Evolutionary conservation across 495 filamentous ascomycete species (phyloP).

Genomic region (Lepraria neglecta): DNA sequence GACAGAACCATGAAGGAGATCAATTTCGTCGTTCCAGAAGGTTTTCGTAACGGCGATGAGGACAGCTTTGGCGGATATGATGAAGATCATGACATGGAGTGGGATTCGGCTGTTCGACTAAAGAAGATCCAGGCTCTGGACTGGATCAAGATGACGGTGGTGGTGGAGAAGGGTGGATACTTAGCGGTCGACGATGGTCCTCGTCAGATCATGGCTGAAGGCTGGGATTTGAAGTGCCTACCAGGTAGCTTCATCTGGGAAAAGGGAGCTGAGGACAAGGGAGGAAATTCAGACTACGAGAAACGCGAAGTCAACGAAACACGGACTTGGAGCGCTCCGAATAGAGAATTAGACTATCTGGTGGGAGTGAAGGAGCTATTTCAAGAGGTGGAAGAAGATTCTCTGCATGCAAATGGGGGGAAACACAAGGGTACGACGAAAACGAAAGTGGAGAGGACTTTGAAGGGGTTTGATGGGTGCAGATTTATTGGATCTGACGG

Average conservation of each 20-base stretch:
- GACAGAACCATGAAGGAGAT: conserved; percentile 23
- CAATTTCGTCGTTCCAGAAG: conserved; percentile 25
- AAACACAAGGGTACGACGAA: conserved; percentile 10
- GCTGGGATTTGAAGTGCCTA: conserved; percentile 24
- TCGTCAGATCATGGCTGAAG: conserved; percentile 23
- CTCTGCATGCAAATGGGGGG: conserved; percentile 23
- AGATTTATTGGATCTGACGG: conserved; percentile 24
- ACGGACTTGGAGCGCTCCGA: conserved; percentile 20
- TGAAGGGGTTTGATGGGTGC: conserved; percentile 22
- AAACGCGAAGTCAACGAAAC: conserved; percentile 23
- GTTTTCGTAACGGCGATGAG: conserved; percentile 26
- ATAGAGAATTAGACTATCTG: conserved; percentile 15
- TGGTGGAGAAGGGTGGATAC: conserved; percentile 24
- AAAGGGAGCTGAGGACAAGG: conserved; percentile 23
- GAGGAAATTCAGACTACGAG: conserved; percentile 23
- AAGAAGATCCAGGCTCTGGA: conserved; percentile 18
- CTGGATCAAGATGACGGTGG: conserved; percentile 26
- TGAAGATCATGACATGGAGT: conserved; percentile 25
- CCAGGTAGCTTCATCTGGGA: conserved; percentile 28
- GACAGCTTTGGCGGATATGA: conserved; percentile 24
- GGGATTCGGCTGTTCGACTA: conserved; percentile 19
- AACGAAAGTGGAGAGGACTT: conserved; percentile 5
- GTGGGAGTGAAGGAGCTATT: conserved; percentile 19
- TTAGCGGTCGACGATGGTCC: conserved; percentile 23
- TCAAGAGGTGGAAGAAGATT: conserved; percentile 7